These are phyloP conservation scores for Globisporangium alternatum DNA, from an alignment of 352 stramenopile species.

Conservation along the genomic window DNA sequence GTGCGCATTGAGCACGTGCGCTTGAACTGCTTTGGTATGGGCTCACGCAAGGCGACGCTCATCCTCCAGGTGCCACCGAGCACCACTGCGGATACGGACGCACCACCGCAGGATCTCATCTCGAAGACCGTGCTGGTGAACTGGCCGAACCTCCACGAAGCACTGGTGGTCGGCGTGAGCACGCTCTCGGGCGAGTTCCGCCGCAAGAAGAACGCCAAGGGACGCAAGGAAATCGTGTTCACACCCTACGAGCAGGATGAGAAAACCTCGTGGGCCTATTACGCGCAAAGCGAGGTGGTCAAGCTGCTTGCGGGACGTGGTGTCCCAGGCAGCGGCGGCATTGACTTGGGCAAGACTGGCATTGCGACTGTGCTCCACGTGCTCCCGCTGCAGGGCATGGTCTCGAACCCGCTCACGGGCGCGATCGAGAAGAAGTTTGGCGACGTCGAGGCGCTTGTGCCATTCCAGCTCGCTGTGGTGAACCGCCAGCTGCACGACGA, in stretches of 20 bases:
- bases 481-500: slow-evolving; percentile 91
- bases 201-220: slow-evolving; percentile 23
- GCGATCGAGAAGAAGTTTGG: slow-evolving; percentile 96
- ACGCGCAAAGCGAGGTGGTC: slow-evolving; percentile 62
- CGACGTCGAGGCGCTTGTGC: slow-evolving; percentile 92
- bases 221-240: slow-evolving; percentile 33
- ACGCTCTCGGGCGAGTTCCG: slow-evolving; percentile 60
- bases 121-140: slow-evolving; percentile 92
- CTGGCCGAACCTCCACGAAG: slow-evolving; percentile 98
- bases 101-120: slow-evolving; percentile 40
- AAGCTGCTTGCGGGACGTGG: slow-evolving; percentile 73
- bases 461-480: slow-evolving; percentile 94
- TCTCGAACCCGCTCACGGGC: slow-evolving; percentile 92
- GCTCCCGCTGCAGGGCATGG: slow-evolving; percentile 90
- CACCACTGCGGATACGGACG: slow-evolving; percentile 18
- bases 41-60: slow-evolving; percentile 69
- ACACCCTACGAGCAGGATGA: slow-evolving; percentile 42
- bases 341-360: slow-evolving; percentile 90
- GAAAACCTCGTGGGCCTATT: slow-evolving; percentile 65
- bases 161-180: slow-evolving; percentile 80
- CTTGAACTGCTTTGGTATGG: slow-evolving; percentile 96
- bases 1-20: slow-evolving; percentile 63
- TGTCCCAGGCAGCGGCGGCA: slow-evolving; percentile 85
- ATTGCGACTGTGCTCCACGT: slow-evolving; percentile 78
- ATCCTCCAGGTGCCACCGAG: slow-evolving; percentile 58